Evolutionary conservation across 2,329 filamentous ascomycete species (phyloP).

Genomic region (Cladobotryum protrusum): DNA sequence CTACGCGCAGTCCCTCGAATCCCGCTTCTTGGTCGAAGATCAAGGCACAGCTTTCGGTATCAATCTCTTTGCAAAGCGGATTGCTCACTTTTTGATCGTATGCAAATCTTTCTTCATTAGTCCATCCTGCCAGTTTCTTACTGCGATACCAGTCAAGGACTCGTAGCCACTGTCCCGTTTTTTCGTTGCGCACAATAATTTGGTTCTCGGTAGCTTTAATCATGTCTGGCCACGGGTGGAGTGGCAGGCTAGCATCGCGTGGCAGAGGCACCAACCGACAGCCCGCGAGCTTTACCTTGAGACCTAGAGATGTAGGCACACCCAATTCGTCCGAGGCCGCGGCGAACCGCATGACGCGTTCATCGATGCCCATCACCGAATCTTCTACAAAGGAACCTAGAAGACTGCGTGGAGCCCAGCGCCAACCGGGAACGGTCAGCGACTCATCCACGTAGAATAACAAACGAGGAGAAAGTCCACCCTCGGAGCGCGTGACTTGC

Average conservation of each 20-base stretch:
- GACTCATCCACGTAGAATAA: constrained; percentile 21
- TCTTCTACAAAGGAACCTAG: constrained; percentile 15
- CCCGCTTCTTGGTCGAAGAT: constrained; percentile 7
- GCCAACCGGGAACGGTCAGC: constrained; percentile 17
- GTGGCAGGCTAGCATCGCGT: constrained; percentile 1
- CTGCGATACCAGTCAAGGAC: constrained; percentile 17
- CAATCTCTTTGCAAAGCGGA: constrained; percentile 15
- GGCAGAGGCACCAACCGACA: constrained; percentile 9
- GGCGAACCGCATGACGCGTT: constrained; percentile 14
- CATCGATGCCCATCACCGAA: constrained; percentile 12
- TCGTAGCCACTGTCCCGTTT: constrained; percentile 14
- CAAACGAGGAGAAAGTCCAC: constrained; percentile 16
- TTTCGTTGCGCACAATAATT: constrained; percentile 11
- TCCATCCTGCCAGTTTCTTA: constrained; percentile 15
- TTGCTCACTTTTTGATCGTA: constrained; percentile 10
- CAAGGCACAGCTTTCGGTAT: constrained; percentile 11
- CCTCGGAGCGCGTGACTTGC: constrained; percentile 11
- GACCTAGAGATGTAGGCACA: constrained; percentile 14
- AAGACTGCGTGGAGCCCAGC: constrained; percentile 22
- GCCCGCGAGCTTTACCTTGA: constrained; percentile 13
- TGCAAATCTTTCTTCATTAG: constrained; percentile 10
- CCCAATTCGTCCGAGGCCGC: not conserved
- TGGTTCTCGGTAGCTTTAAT: constrained; percentile 13
- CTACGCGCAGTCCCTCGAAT: not conserved
- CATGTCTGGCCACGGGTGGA: constrained; percentile 16